phyloP scores from a whole-genome alignment of 768 basidiomycete genomes.

The Auricularia auricula-judae region DNA sequence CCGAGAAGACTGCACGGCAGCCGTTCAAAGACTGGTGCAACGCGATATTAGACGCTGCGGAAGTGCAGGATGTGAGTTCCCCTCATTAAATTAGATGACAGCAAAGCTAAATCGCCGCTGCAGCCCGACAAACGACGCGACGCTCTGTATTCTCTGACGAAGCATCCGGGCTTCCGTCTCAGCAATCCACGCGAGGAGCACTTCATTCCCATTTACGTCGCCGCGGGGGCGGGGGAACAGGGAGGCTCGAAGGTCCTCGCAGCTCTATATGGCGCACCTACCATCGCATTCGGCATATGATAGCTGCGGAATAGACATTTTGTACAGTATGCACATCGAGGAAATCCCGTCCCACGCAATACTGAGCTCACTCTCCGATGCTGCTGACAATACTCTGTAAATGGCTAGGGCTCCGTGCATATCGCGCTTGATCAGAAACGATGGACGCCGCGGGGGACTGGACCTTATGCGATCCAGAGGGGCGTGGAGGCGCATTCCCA shows the following conservation, averaged over 20 bases:
- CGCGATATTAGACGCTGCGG: slow-evolving; percentile 47
- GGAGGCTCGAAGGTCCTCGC: slow-evolving; percentile 10
- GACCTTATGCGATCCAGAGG: too few relatives aligned
- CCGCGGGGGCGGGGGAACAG: slow-evolving; percentile 56
- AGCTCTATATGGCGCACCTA: slow-evolving; percentile 11
- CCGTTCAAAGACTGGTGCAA: slow-evolving; percentile 45
- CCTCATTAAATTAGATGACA: slow-evolving; percentile 1
- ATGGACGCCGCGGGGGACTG: too few relatives aligned
- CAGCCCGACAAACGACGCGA: slow-evolving; percentile 43
- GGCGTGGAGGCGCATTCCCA: too few relatives aligned
- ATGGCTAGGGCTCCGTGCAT: too few relatives aligned
- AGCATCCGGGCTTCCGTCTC: slow-evolving; percentile 50
- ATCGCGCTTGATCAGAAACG: too few relatives aligned
- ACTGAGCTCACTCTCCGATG: too few relatives aligned
- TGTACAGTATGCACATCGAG: too few relatives aligned
- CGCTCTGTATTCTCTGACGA: slow-evolving; percentile 41
- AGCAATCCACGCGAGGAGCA: slow-evolving; percentile 75
- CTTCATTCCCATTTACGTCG: slow-evolving; percentile 70
- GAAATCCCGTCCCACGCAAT: too few relatives aligned
- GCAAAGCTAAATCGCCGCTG: not conserved
- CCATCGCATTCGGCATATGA: slow-evolving; percentile 11
- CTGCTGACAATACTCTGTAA: too few relatives aligned
- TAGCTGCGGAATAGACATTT: too few relatives aligned
- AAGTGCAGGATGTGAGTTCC: slow-evolving; percentile 34
- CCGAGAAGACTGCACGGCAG: slow-evolving; percentile 35